Percentiles rank a stretch among this genome's conserved stretches.
phyloP scores from a whole-genome alignment of 441 rosid species.

The Adansonia grandidieri region DNA sequence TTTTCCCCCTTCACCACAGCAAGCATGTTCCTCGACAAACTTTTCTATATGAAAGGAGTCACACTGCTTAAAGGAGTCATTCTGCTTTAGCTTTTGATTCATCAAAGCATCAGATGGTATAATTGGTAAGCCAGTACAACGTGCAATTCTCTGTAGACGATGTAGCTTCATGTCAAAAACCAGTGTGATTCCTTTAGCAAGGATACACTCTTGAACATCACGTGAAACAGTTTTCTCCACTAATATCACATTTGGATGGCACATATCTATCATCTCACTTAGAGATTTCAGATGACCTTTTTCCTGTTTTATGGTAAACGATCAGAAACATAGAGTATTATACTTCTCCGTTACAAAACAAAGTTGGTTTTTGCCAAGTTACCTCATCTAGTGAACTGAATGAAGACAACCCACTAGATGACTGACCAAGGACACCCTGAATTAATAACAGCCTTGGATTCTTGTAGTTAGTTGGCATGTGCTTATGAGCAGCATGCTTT shows the following conservation, averaged over 20 bases:
- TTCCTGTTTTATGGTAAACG: constrained; percentile 57
- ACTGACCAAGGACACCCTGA: constrained; percentile 72
- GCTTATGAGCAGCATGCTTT: constrained; percentile 97
- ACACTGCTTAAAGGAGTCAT: constrained; percentile 73
- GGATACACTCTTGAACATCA: constrained; percentile 79
- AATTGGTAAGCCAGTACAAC: constrained; percentile 81
- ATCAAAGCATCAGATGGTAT: constrained; percentile 56
- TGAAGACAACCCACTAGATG: constrained; percentile 78
- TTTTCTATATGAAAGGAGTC: constrained; percentile 84
- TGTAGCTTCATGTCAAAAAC: constrained; percentile 93
- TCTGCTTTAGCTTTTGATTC: constrained; percentile 68
- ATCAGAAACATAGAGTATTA: constrained; percentile 29
- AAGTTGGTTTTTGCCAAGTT: constrained; percentile 20
- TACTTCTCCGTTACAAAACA: constrained; percentile 5
- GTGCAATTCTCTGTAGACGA: constrained; percentile 85
- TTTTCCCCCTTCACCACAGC: constrained; percentile 68
- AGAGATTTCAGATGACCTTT: constrained; percentile 60
- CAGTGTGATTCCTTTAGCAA: constrained; percentile 72
- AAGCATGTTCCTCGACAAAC: constrained; percentile 80
- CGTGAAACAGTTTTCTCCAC: constrained; percentile 95
- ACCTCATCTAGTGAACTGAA: constrained; percentile 79
- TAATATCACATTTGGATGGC: constrained; percentile 79
- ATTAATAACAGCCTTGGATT: constrained; percentile 80
- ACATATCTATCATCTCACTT: constrained; percentile 60
- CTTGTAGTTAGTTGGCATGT: constrained; percentile 83